Conservation (phyloP, 2,329 filamentous ascomycete species). For the Cercospora sojina region DNA sequence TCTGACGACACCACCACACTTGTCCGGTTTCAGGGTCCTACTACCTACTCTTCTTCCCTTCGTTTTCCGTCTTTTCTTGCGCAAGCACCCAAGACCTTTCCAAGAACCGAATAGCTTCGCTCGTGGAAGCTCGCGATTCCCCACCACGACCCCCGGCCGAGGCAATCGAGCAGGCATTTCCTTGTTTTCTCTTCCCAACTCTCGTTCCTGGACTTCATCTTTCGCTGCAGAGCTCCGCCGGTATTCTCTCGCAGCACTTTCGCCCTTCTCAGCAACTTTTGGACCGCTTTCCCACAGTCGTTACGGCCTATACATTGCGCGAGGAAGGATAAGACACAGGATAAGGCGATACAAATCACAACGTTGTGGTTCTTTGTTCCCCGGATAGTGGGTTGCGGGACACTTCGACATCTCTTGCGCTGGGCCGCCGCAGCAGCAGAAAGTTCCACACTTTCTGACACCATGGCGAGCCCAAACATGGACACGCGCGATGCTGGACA, state of each 20-base stretch:
- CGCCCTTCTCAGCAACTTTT: not conserved
- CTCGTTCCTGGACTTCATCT: conserved; percentile 56
- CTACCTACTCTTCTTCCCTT: not conserved
- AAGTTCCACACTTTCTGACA: conserved; percentile 10
- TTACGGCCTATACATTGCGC: not conserved
- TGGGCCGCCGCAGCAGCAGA: conserved; percentile 15
- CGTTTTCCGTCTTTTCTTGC: not conserved
- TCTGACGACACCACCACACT: not conserved
- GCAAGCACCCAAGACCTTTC: not conserved
- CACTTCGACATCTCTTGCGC: not conserved
- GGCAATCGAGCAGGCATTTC: conserved; percentile 1
- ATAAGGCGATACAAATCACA: not conserved
- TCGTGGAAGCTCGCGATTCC: not conserved
- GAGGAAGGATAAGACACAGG: not conserved
- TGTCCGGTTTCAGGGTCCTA: conserved; percentile 4
- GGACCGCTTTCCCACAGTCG: conserved; percentile 1
- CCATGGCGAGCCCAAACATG: conserved; percentile 16
- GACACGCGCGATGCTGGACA: conserved; percentile 9
- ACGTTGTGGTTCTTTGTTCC: not conserved
- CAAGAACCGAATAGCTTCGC: not conserved
- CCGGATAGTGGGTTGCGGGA: not conserved
- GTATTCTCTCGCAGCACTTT: not conserved
- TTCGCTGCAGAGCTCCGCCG: not conserved
- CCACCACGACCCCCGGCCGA: not conserved
- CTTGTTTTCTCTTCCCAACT: conserved; percentile 47